phyloP scores from a whole-genome alignment of 73 alveolate species.

The Paramecium bursaria region DNA sequence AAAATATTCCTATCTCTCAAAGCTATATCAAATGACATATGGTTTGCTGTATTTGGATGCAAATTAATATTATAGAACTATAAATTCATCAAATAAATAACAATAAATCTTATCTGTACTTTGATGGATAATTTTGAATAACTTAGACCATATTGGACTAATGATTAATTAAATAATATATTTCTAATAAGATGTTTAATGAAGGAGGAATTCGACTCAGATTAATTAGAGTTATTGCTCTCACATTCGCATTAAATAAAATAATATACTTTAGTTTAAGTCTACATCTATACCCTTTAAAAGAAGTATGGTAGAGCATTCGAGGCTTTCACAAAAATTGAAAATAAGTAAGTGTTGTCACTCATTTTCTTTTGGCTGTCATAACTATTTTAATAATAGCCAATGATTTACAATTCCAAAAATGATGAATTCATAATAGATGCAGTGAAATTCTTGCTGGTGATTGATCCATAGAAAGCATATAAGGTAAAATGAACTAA shows the following conservation, averaged over 20 bases:
- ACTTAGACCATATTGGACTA: background rate
- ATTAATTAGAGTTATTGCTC: background rate
- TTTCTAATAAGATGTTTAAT: constrained; percentile 1
- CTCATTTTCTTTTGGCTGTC: constrained; percentile 7
- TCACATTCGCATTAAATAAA: background rate
- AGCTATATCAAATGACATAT: too few relatives aligned
- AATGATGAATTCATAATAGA: constrained; percentile 2
- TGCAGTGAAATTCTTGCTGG: background rate
- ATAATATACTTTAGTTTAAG: constrained; percentile 11
- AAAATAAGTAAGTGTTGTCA: background rate
- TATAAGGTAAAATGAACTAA: background rate
- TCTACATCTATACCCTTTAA: constrained; percentile 1
- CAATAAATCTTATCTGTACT: too few relatives aligned
- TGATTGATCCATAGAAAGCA: constrained; percentile 8
- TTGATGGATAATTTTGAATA: background rate
- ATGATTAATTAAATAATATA: background rate
- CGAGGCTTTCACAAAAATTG: background rate
- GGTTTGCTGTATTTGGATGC: too few relatives aligned
- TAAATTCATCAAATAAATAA: too few relatives aligned
- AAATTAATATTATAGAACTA: too few relatives aligned
- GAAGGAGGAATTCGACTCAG: background rate
- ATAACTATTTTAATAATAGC: constrained; percentile 6
- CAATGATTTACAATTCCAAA: constrained; percentile 15
- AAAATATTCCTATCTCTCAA: too few relatives aligned
- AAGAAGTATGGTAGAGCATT: constrained; percentile 17